Conservation (phyloP, 352 stramenopile species). For the Albugo laibachii region DNA sequence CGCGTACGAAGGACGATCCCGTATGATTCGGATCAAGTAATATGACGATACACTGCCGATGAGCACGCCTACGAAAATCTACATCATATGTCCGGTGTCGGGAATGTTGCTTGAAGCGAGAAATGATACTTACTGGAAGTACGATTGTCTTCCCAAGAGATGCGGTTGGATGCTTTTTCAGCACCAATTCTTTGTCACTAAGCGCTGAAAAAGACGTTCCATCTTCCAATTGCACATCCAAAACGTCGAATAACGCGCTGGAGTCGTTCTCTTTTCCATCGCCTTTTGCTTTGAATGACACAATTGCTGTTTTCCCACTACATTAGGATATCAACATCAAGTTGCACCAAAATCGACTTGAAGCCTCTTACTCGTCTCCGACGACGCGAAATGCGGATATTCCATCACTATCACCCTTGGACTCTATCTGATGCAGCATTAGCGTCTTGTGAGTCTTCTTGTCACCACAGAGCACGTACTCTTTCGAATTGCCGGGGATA, state of each 20-base stretch:
- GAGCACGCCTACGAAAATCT: conserved; percentile 30
- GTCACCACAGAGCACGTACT: conserved; percentile 2
- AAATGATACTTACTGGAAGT: no score
- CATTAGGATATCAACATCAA: background rate
- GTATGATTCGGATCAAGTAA: conserved; percentile 51
- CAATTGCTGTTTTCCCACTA: background rate
- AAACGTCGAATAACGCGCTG: conserved; percentile 18
- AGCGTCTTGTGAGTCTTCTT: conserved; percentile 6
- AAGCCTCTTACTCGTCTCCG: background rate
- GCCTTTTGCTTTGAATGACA: background rate
- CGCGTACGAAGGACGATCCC: conserved; percentile 59
- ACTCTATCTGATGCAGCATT: background rate
- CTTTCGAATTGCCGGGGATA: conserved; percentile 54
- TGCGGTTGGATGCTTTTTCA: conserved; percentile 25
- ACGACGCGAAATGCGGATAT: conserved; percentile 14
- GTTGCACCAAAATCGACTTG: background rate
- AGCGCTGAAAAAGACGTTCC: conserved; percentile 34
- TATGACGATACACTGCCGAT: conserved; percentile 47
- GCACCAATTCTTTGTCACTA: conserved; percentile 26
- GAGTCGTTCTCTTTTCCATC: background rate
- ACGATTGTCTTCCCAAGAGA: no score
- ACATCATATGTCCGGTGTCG: conserved; percentile 30
- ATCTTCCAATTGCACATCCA: conserved; percentile 24
- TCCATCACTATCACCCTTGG: conserved; percentile 22
- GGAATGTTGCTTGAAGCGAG: conserved; percentile 13